Conservation (phyloP, 257 asterid species). For the Gardenia jasminoides region DNA sequence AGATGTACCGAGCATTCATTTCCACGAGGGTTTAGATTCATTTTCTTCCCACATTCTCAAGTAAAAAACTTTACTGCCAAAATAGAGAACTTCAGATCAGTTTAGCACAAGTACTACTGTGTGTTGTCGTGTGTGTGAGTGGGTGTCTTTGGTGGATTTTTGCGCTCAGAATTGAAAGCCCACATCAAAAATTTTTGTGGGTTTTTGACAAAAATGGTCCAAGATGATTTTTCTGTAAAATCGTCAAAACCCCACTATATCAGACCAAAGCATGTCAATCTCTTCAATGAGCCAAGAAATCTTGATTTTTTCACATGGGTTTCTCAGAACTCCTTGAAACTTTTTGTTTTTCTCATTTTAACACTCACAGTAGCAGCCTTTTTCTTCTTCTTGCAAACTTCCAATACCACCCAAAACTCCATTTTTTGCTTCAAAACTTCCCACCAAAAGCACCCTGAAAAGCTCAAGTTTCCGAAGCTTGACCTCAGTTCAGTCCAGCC, state of each 20-base stretch:
- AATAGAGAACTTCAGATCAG: not conserved
- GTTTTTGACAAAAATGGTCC: slow-evolving; percentile 52
- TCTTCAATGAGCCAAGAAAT: slow-evolving; percentile 39
- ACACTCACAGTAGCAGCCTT: slow-evolving; percentile 59
- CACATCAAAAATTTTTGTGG: not conserved
- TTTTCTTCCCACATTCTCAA: not conserved
- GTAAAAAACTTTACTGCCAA: too few species aligned
- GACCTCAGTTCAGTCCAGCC: slow-evolving; percentile 58
- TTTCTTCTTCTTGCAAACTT: slow-evolving; percentile 56
- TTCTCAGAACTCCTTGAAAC: slow-evolving; percentile 61
- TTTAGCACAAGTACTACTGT: too few species aligned
- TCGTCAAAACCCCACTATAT: slow-evolving; percentile 42
- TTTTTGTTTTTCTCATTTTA: slow-evolving; percentile 46
- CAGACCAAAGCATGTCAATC: slow-evolving; percentile 7
- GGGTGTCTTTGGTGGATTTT: not conserved
- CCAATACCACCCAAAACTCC: slow-evolving; percentile 28
- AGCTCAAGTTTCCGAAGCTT: slow-evolving; percentile 56
- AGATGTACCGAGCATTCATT: not conserved
- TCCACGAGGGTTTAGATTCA: not conserved
- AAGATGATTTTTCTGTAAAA: slow-evolving; percentile 51
- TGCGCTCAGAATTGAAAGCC: not conserved
- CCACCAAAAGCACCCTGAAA: slow-evolving; percentile 52
- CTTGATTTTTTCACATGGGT: slow-evolving; percentile 73
- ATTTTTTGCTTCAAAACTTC: slow-evolving; percentile 65
- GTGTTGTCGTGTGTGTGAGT: not conserved